A percentile compares a stretch with the other conserved stretches of the same genome.
Conservation (phyloP, 2,329 filamentous ascomycete species). For the Hirsutella thompsonii region DNA sequence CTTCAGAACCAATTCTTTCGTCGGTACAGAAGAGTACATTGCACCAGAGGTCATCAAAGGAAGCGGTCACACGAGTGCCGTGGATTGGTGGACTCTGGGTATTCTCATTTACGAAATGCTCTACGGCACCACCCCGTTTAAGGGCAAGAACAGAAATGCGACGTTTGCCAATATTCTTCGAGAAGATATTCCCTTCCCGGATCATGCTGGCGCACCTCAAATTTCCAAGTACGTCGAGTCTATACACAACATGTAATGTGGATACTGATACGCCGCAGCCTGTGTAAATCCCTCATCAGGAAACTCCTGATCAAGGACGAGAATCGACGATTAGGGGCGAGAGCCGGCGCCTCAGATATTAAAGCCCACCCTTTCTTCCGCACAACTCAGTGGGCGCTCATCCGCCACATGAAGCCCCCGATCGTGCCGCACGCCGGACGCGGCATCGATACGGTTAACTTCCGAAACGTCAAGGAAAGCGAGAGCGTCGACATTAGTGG, state of each 20-base stretch:
- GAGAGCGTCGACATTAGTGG: slow-evolving; percentile 79
- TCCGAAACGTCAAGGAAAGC: slow-evolving; percentile 95
- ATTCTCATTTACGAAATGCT: slow-evolving; percentile 99
- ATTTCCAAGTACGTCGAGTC: slow-evolving; percentile 62
- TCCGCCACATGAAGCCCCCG: slow-evolving; percentile 94
- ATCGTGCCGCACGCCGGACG: slow-evolving; percentile 88
- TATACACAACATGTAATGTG: neutral
- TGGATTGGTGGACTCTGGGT: slow-evolving; percentile 98
- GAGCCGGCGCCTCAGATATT: slow-evolving; percentile 91
- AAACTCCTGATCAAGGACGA: slow-evolving; percentile 98
- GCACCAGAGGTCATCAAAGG: slow-evolving; percentile 98
- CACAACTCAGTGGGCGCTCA: slow-evolving; percentile 88
- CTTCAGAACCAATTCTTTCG: slow-evolving; percentile 96
- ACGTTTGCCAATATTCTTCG: slow-evolving; percentile 95
- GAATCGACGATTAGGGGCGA: slow-evolving; percentile 79
- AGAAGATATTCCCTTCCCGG: slow-evolving; percentile 92
- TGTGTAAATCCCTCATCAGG: slow-evolving; percentile 92
- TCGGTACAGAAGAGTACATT: slow-evolving; percentile 97
- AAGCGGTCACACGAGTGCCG: slow-evolving; percentile 93
- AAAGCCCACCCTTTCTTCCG: slow-evolving; percentile 95
- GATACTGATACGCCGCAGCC: slow-evolving; percentile 34
- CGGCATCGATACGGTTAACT: slow-evolving; percentile 89
- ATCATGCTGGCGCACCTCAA: slow-evolving; percentile 69
- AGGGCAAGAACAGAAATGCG: slow-evolving; percentile 96
- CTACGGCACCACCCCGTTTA: slow-evolving; percentile 96